phyloP scores from a whole-genome alignment of 257 asterid species.

The Gynochthodes officinalis region DNA sequence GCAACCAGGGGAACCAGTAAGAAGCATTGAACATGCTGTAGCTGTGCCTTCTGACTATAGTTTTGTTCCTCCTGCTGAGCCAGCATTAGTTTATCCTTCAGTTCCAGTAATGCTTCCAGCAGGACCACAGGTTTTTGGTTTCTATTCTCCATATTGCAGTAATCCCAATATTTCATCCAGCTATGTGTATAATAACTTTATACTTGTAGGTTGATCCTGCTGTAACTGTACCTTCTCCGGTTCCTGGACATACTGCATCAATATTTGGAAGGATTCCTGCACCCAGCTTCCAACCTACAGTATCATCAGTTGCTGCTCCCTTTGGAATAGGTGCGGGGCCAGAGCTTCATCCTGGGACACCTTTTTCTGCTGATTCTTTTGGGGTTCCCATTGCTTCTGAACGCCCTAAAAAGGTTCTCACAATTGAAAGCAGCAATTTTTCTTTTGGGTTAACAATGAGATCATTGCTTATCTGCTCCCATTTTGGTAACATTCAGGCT shows the following conservation, averaged over 20 bases:
- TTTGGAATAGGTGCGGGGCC: slow-evolving; percentile 67
- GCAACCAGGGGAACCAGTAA: slow-evolving; percentile 45
- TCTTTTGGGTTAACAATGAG: neutral
- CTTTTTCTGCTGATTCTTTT: slow-evolving; percentile 69
- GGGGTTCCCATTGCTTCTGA: slow-evolving; percentile 51
- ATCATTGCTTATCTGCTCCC: slow-evolving; percentile 18
- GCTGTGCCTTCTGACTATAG: slow-evolving; percentile 54
- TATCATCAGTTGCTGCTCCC: slow-evolving; percentile 47
- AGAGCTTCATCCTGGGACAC: slow-evolving; percentile 46
- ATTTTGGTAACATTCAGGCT: slow-evolving; percentile 50
- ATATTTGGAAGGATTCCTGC: slow-evolving; percentile 57
- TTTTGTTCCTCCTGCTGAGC: slow-evolving; percentile 59
- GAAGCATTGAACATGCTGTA: slow-evolving; percentile 51
- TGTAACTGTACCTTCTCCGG: slow-evolving; percentile 51
- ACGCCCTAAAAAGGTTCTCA: slow-evolving; percentile 84
- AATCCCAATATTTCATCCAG: slow-evolving; percentile 1
- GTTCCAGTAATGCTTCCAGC: slow-evolving; percentile 47
- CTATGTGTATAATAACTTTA: slow-evolving; percentile 20
- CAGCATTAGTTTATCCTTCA: slow-evolving; percentile 56
- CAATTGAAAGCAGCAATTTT: neutral
- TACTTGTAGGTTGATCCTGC: slow-evolving; percentile 62
- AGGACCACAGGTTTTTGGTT: slow-evolving; percentile 60
- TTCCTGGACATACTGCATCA: slow-evolving; percentile 58
- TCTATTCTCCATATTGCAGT: slow-evolving; percentile 15
- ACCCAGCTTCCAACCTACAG: slow-evolving; percentile 62